Base-by-base conservation (phyloP, 169 alveolate species). In the Plasmodium gaboni region DNA sequence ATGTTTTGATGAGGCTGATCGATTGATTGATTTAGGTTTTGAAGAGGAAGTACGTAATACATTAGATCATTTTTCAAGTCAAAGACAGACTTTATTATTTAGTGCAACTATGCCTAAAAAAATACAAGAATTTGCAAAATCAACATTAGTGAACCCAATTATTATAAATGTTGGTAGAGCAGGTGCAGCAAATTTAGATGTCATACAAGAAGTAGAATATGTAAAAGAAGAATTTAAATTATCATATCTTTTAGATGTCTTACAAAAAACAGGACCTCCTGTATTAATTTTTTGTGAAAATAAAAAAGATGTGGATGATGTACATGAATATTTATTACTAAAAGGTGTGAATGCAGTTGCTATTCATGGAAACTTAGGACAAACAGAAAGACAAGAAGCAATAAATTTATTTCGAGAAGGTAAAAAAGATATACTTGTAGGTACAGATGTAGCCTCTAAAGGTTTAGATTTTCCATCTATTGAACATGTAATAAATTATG, bases 1-100 rank as follows among this genome's bases (percentile, higher is more conserved):
- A 74, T 98, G 98, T 22, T 92, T 99, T 60, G 99, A 99, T 93
- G 99, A 99, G 92, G 99, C 99, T 4, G 99, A 99, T 93, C 92
- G 97, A 65, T 91, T 98, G 96, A 94, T 98, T 24, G 99, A 98
- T 87, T 88, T 96, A 95, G 99, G 99, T 1, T 98, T 98, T 85
- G 99, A 98, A 91, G 98, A 97, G 70, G 99, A 97, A 85, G 96
- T 98, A 22, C 92, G 99, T 32, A 96, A 95, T 69, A 96, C 98
- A 9, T 88, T 98, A 76, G 97, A 96, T 76, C 95, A 96, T 89
- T 95, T 98, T 88, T 88, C 97, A 28, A 97, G 95, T 91, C 98
- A 94, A 76, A 92, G 98, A 71, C 98, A 98, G 93, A 97, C 99
- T 22, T 94, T 98, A 76, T 94, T 99, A 59, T 98, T 98, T 91